A percentile compares a stretch with the other conserved stretches of the same genome.
phyloP scores from a whole-genome alignment of 1,284 basidiomycete genomes.

The Cystobasidium sp. region DNA sequence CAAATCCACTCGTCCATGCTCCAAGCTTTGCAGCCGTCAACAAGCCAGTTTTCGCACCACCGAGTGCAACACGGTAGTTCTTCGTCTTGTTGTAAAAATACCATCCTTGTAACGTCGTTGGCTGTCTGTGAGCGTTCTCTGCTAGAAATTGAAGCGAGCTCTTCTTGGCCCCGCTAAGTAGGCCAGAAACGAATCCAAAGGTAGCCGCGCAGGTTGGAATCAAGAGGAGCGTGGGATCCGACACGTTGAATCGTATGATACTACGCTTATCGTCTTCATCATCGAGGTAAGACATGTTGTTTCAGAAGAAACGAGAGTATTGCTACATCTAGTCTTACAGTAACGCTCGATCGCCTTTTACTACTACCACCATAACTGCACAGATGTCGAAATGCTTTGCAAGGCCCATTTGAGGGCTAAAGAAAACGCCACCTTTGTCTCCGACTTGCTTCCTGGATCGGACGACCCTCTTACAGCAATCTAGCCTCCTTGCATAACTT shows the following conservation, averaged over 20 bases:
- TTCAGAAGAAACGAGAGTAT: neutral
- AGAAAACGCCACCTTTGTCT: neutral
- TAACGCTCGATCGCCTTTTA: neutral
- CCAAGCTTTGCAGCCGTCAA: slow-evolving; percentile 66
- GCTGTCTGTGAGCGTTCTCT: slow-evolving; percentile 72
- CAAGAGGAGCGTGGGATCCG: slow-evolving; percentile 47
- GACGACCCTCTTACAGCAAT: neutral
- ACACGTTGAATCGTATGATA: slow-evolving; percentile 29
- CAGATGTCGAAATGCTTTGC: too few relatives aligned
- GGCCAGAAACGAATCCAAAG: slow-evolving; percentile 52
- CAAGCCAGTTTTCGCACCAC: slow-evolving; percentile 70
- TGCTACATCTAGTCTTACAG: neutral
- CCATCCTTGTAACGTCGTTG: slow-evolving; percentile 80
- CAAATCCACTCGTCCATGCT: slow-evolving; percentile 51
- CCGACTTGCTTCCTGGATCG: neutral
- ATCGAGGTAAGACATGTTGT: slow-evolving; percentile 7
- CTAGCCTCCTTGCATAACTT: slow-evolving; percentile 34
- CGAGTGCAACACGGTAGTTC: slow-evolving; percentile 78
- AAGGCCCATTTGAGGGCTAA: neutral
- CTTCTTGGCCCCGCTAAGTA: slow-evolving; percentile 56
- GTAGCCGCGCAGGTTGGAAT: slow-evolving; percentile 47
- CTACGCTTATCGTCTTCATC: slow-evolving; percentile 10
- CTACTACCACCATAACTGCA: too few relatives aligned
- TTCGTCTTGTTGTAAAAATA: slow-evolving; percentile 91
- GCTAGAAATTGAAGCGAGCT: slow-evolving; percentile 63